phyloP scores from a whole-genome alignment of 305 asterid species.

The Fraxinus platypoda region DNA sequence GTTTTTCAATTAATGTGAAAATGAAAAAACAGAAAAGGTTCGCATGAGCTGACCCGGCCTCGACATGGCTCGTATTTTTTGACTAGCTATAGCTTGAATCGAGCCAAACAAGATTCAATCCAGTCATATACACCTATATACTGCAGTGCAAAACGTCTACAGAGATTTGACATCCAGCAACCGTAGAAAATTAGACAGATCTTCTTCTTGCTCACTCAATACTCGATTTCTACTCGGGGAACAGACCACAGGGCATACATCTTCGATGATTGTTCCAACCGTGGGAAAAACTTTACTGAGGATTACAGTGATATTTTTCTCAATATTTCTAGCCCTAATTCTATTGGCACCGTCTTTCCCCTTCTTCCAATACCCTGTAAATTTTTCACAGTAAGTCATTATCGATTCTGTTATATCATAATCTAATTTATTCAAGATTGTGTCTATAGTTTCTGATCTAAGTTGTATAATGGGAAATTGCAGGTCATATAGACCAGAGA shows the following conservation, averaged over 20 bases:
- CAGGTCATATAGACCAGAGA: slow-evolving; percentile 62
- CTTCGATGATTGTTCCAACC: slow-evolving; percentile 40
- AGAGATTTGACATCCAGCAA: background rate
- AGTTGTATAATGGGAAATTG: background rate
- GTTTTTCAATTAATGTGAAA: background rate
- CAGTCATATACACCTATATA: background rate
- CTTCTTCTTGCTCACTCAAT: background rate
- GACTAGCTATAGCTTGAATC: background rate
- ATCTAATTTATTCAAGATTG: background rate
- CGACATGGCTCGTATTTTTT: background rate
- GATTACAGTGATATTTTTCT: slow-evolving; percentile 28
- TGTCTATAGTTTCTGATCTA: slow-evolving; percentile 21
- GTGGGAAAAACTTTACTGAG: slow-evolving; percentile 46
- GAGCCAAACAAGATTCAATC: background rate
- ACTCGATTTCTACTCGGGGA: background rate
- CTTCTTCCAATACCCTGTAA: slow-evolving; percentile 23
- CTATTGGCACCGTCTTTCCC: slow-evolving; percentile 40
- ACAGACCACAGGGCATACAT: background rate
- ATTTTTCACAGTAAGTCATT: slow-evolving; percentile 31
- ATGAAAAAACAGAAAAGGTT: background rate
- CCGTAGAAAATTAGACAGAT: background rate
- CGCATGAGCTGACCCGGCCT: background rate
- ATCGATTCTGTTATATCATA: background rate
- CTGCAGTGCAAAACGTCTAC: background rate
- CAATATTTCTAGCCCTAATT: slow-evolving; percentile 35